Evolutionary conservation across 148 eudicot genomes (phyloP), one percentile per base, ranked within the genome.

Genomic region (Amaranthus hypochondriacus): DNA sequence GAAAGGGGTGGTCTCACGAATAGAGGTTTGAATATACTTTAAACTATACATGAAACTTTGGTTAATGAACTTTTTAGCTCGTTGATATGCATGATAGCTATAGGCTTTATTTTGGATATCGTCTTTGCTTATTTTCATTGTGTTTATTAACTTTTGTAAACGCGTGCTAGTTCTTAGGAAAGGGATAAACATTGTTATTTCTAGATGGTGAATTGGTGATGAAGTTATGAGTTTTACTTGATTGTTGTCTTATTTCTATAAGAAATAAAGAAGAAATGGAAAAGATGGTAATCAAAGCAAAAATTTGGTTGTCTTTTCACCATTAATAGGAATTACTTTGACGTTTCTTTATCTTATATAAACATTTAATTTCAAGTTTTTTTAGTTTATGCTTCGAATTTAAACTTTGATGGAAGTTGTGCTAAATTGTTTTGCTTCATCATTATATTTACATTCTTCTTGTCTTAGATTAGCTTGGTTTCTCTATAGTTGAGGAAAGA

Each of bases 1-100:
- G 54, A 94, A 91, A 81, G 98, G 98, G 56, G 98, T 94, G 58
- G 97, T 94, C 63, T 94, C 98, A 21, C 87, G 98, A 67, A 90
- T 94, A 80, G 98, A 94, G 97, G 98, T 94, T 83, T 62, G 90
- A 71, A n/a, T 70, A 60, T 15, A 48, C 58, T 21, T 49, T n/a
- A 44, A 60, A 15, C 43, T 7, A 51, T 48, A 13, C 6, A 15
- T 44, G 42, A 57, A 9, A 18, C 72, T 48, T 69, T 70, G 56
- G 49, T 70, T 11, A 11, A 72, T 60, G 21, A 9, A 4, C 11
- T 70, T 8, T 69, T 73, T 78, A 9, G 57, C 48, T 57, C 51
- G 15, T 69, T 52, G 66, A 44, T 72, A 62, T 69, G 28, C 15
- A 15, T 62, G 62, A 49, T 14, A 58, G 55, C 5, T 39, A 6